phyloP scores from a whole-genome alignment of 495 filamentous ascomycete species.

The Talaromyces stipitatus region DNA sequence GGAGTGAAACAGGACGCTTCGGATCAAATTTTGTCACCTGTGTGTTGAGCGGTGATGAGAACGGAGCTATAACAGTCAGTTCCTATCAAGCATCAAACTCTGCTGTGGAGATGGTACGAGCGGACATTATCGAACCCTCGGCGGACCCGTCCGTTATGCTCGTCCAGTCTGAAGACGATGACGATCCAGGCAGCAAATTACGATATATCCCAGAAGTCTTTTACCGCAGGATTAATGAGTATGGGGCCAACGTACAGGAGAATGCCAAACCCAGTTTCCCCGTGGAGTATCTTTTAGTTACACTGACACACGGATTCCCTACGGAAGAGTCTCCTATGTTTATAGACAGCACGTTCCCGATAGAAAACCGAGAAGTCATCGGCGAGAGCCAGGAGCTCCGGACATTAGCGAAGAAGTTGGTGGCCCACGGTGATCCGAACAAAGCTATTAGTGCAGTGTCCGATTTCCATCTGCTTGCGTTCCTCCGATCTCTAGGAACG shows the following conservation, averaged over 20 bases:
- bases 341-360: constrained; percentile 62
- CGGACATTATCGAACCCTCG: constrained; percentile 90
- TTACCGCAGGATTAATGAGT: constrained; percentile 91
- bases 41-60: constrained; percentile 83
- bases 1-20: constrained; percentile 91
- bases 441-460: constrained; percentile 63
- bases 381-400: constrained; percentile 74
- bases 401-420: constrained; percentile 53
- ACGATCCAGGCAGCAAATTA: constrained; percentile 57
- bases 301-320: constrained; percentile 94
- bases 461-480: constrained; percentile 89
- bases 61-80: constrained; percentile 80
- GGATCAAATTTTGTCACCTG: constrained; percentile 97
- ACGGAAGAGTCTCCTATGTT: constrained; percentile 69
- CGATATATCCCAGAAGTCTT: constrained; percentile 97
- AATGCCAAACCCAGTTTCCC: constrained; percentile 96
- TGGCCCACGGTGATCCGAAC: constrained; percentile 50
- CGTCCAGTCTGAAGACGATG: constrained; percentile 84
- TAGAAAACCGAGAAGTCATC: constrained; percentile 81
- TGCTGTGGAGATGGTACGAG: constrained; percentile 92
- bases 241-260: constrained; percentile 91
- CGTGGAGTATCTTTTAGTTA: constrained; percentile 92
- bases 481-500: constrained; percentile 70
- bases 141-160: constrained; percentile 92
- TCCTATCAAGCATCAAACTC: constrained; percentile 93